Base-by-base conservation (phyloP, 208 protist species). In the Trypanosoma rangeli region DNA sequence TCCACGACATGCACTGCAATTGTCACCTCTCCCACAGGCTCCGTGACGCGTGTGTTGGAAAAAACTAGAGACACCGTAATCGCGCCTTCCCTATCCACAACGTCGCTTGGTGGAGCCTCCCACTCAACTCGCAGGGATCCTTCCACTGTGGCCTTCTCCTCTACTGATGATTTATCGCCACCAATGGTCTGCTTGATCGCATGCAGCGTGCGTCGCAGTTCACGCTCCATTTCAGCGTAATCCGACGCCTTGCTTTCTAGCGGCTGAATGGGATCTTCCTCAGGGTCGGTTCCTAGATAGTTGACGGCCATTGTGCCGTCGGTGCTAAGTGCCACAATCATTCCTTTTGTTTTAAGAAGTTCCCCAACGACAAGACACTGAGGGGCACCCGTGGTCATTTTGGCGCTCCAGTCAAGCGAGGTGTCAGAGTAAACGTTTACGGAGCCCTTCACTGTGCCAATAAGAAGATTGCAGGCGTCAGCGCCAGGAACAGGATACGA, bases 251-350 rank as follows among this genome's bases (percentile, higher is more conserved):
- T 87, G 39, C 71, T 87, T 48, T 96, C 85, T 18, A 96, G 59
- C 2, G 85, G 80, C 53, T 89, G 83, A 26, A 94, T 82, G 0
- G 86, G 84, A 1, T 84, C 71, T 3, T 86, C 83, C 0, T 87
- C 82, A 2, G 95, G 94, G 71, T 98, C 94, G 3, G 95, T 98
- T 54, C 97, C 97, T 15, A 98, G 80, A 82, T 98, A 98, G 67
- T 89, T 91, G 22, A 96, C 72, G 15, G 78, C 65, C 3, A 97
- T 60, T 5, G 31, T 70, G 31, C 91, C 92, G 15, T 93, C 79
- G 0, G 85, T 73, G 59, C 60, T 73, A 16, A 98, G 76, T 1
- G 82, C 72, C 0, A 94, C 73, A 50, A 98, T 87, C 73, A 98
- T 83, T 42, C 93, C 93, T 18, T 85, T 59, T 8, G 86, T 75